Evolutionary conservation across 257 asterid species (phyloP).

Genomic region (Primulina eburnea): DNA sequence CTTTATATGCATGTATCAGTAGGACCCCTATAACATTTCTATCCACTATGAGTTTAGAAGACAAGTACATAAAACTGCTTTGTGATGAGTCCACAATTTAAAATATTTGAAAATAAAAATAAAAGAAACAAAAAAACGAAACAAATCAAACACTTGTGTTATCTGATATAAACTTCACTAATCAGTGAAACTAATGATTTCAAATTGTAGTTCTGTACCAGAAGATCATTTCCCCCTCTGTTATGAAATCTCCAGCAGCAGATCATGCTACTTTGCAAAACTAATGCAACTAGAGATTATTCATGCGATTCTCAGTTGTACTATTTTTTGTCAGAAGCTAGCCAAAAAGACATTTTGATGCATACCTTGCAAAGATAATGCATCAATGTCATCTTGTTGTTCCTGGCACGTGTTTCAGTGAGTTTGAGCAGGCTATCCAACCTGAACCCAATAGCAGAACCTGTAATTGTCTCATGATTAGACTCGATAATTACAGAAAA

Average conservation of each 20-base stretch:
- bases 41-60: conserved; percentile 12
- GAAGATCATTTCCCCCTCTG: not conserved
- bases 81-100: conserved; percentile 5
- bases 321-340: conserved; percentile 21
- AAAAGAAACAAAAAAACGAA: no score
- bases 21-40: conserved; percentile 2
- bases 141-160: not conserved
- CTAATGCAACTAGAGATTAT: conserved; percentile 3
- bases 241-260: conserved; percentile 2
- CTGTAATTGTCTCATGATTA: conserved; percentile 41
- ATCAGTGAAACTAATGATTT: not conserved
- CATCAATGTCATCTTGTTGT: conserved; percentile 96
- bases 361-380: conserved; percentile 92
- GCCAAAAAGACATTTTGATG: conserved; percentile 14
- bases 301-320: conserved; percentile 14
- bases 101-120: no score
- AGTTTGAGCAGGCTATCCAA: conserved; percentile 96
- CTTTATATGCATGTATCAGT: not conserved
- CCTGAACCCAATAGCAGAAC: conserved; percentile 91
- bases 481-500: conserved; percentile 19
- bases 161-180: not conserved
- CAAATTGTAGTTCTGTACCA: conserved; percentile 4
- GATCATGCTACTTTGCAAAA: conserved; percentile 6
- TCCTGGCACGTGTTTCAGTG: conserved; percentile 87
- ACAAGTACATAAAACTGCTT: conserved; percentile 7